These are phyloP conservation scores for Salvia rosmarinus DNA, from an alignment of 257 asterid genomes.

Conservation along the genomic window DNA sequence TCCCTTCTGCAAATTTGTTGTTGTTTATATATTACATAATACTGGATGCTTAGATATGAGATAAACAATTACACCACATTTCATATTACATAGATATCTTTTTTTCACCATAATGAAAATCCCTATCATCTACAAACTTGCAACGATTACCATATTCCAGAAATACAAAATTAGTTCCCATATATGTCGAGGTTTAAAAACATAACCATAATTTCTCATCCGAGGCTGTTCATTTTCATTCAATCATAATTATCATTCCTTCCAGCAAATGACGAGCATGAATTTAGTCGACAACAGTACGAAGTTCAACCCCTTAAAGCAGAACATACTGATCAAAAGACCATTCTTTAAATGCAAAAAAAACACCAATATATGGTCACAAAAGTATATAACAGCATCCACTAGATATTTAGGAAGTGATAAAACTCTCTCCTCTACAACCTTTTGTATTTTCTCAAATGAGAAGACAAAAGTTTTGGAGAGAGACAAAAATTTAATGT, in stretches of 20 bases:
- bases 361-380: neutral
- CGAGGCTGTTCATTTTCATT: neutral
- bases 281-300: no score
- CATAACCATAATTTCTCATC: neutral
- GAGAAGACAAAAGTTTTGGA: slow-evolving; percentile 19
- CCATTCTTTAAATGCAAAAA: neutral
- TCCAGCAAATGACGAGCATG: no score
- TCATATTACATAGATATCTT: neutral
- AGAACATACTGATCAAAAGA: neutral
- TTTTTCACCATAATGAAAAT: no score
- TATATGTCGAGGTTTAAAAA: no score
- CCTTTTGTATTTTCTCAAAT: slow-evolving; percentile 32
- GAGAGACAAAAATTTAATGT: slow-evolving; percentile 3
- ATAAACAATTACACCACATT: neutral
- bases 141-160: no score
- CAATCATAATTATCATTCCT: no score
- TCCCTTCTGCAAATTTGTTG: neutral
- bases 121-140: neutral
- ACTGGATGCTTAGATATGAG: neutral
- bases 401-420: slow-evolving; percentile 2
- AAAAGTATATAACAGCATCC: slow-evolving; percentile 22
- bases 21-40: neutral
- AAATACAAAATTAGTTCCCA: no score
- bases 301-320: no score
- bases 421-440: slow-evolving; percentile 28